Evolutionary conservation across 495 filamentous ascomycete species (phyloP).

Genomic region (Lasiosphaeris hirsuta): DNA sequence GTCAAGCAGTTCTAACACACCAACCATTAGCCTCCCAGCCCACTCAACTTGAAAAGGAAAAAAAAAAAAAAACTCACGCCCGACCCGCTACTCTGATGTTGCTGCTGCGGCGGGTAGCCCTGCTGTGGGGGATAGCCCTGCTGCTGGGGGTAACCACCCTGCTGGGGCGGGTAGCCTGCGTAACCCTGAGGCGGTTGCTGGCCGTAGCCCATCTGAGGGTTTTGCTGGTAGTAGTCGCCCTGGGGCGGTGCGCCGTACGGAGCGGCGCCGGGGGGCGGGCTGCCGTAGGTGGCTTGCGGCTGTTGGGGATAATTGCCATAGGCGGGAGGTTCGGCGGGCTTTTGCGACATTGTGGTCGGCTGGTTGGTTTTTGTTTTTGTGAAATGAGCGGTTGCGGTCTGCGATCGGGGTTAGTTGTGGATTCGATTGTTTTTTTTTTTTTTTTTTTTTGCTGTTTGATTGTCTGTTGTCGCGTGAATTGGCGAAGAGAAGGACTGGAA

Average conservation of each 20-base stretch:
- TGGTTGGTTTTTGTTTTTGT: neutral
- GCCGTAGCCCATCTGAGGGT: constrained; percentile 43
- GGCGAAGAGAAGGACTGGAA: too few relatives aligned
- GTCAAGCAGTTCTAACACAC: constrained; percentile 30
- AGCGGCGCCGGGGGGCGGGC: constrained; percentile 7
- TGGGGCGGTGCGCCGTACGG: constrained; percentile 8
- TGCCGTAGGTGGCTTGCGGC: constrained; percentile 18
- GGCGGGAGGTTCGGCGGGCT: constrained; percentile 42
- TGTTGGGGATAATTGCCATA: constrained; percentile 26
- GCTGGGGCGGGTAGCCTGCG: constrained; percentile 18
- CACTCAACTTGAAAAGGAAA: neutral
- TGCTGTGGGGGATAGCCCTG: constrained; percentile 22
- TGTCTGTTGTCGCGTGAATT: too few relatives aligned
- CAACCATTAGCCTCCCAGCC: neutral
- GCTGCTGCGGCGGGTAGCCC: constrained; percentile 23
- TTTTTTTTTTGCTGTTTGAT: too few relatives aligned
- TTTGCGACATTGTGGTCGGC: constrained; percentile 33
- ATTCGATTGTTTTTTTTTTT: too few relatives aligned
- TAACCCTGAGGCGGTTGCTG: constrained; percentile 24
- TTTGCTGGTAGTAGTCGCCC: constrained; percentile 35
- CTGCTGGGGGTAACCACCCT: constrained; percentile 22
- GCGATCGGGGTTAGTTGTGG: too few relatives aligned
- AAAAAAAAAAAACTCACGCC: constrained; percentile 13
- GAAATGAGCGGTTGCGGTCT: neutral
- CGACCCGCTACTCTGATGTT: constrained; percentile 22